Percentiles rank a stretch among this genome's conserved stretches.
These are phyloP conservation scores for Phellinidium pouzarii DNA, from an alignment of 1,284 basidiomycete genomes.

Conservation along the genomic window DNA sequence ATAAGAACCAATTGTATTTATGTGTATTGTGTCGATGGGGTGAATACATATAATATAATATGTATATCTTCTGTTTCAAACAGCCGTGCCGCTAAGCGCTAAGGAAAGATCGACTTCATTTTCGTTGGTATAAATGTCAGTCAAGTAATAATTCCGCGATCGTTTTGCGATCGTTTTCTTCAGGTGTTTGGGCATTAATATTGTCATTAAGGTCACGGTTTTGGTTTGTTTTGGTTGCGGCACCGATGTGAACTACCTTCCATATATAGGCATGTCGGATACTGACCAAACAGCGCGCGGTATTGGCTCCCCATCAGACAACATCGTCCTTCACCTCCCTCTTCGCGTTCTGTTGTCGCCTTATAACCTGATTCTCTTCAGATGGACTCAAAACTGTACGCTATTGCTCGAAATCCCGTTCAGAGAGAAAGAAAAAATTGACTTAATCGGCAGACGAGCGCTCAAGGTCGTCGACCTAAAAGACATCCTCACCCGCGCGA, in stretches of 20 bases:
- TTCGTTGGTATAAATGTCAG: no score
- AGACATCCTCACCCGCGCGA: constrained; percentile 49
- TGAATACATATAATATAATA: neutral
- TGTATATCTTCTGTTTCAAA: no score
- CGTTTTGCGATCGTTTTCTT: no score
- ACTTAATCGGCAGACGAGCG: constrained; percentile 35
- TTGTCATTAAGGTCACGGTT: no score
- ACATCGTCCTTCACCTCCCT: neutral
- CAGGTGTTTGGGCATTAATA: no score
- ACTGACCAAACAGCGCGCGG: no score
- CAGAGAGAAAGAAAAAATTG: neutral
- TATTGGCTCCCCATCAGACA: neutral
- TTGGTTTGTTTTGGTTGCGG: no score
- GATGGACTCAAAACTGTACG: constrained; percentile 18
- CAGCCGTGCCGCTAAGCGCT: no score
- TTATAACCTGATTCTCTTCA: neutral
- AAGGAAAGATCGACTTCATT: no score
- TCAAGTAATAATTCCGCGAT: no score
- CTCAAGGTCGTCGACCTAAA: constrained; percentile 70
- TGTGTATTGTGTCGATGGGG: neutral
- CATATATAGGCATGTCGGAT: no score
- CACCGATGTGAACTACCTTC: no score
- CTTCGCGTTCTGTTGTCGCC: neutral
- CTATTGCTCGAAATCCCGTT: neutral
- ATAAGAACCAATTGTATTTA: neutral